Base-by-base conservation (phyloP, 2,329 filamentous ascomycete species). In the Fusarium decemcellulare region DNA sequence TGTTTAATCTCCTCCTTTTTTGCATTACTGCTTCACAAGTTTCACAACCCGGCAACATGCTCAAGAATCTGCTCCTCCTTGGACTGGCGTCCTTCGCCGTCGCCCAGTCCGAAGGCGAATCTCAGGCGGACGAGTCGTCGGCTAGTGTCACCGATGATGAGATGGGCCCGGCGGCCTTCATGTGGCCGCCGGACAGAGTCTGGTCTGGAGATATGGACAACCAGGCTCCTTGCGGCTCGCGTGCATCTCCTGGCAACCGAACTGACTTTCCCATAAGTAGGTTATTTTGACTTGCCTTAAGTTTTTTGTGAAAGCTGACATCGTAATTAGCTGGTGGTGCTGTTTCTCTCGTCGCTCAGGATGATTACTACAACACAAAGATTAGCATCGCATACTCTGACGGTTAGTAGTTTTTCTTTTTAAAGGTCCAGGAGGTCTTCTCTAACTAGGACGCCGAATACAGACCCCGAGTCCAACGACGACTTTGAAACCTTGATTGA, bases 111-210 rank as follows among this genome's bases (percentile, higher is more conserved):
- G 59, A 69, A 29, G 58, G 52, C 5, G 55, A 68, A 34, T n/a
- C 48, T 36, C 56, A 69, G 27, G 59, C 51, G 3, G 55, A 67
- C 50, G 63, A 61, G 6, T 63, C 70, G 6, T 36, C 36, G 34
- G 42, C 70, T 30, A 66, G 34, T 40, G 70, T 65, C 18, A 63
- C 51, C 10, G 63, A 72, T 32, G 68, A 75, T n/a, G 74, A 78
- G 36, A 82, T 83, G 79, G 88, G 87, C 11, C 87, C 87, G 8
- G 87, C 87, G 18, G 86, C 85, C 10, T 89, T 91, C 74, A 80
- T 90, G 77, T 91, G 88, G 88, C 88, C 88, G 5, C 74, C 81
- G 14, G 87, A 90, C 76, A 81, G 88, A 54, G 78, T 80, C 42
- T 91, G 88, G 87, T 81, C 81, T 52, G 85, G 83, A 32, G 80